Evolutionary conservation across 192 early-diverging fungal species (phyloP).

Genomic region (Gaertneriomyces semiglobifer): DNA sequence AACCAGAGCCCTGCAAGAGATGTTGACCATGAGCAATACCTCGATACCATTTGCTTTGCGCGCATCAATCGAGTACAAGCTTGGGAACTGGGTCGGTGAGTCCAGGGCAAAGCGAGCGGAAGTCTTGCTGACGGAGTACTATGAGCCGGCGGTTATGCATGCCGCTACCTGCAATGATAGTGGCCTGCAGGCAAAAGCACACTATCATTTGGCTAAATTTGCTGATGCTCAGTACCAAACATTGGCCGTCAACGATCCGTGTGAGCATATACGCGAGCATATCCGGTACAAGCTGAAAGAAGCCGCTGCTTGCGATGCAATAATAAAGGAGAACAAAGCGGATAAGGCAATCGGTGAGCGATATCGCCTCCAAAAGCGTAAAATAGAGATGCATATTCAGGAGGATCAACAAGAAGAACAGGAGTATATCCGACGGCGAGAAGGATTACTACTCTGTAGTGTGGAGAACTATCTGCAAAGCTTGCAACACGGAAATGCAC

Average conservation of each 20-base stretch:
- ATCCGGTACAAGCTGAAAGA: conserved; percentile 35
- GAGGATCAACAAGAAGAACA: conserved; percentile 38
- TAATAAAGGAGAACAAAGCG: conserved; percentile 19
- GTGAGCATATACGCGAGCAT: conserved; percentile 30
- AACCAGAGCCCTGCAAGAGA: conserved; percentile 30
- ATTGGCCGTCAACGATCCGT: conserved; percentile 33
- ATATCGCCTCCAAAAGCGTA: conserved; percentile 6
- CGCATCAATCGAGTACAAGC: conserved; percentile 27
- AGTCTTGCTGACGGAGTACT: conserved; percentile 27
- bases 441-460: conserved; percentile 29
- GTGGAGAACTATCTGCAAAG: conserved; percentile 45
- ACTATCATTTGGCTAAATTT: conserved; percentile 45
- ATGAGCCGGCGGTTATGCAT: conserved; percentile 27
- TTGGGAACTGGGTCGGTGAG: conserved; percentile 39
- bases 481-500: conserved; percentile 27
- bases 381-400: conserved; percentile 42
- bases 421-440: conserved; percentile 26
- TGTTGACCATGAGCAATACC: neutral
- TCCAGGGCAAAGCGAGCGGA: conserved; percentile 31
- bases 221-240: conserved; percentile 42
- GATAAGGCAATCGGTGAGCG: conserved; percentile 3
- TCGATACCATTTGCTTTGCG: neutral
- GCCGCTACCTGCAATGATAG: conserved; percentile 4
- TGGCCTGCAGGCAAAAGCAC: neutral
- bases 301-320: conserved; percentile 26